Evolutionary conservation across 2,329 filamentous ascomycete species (phyloP).

Genomic region (Incumbomyces delicatus): DNA sequence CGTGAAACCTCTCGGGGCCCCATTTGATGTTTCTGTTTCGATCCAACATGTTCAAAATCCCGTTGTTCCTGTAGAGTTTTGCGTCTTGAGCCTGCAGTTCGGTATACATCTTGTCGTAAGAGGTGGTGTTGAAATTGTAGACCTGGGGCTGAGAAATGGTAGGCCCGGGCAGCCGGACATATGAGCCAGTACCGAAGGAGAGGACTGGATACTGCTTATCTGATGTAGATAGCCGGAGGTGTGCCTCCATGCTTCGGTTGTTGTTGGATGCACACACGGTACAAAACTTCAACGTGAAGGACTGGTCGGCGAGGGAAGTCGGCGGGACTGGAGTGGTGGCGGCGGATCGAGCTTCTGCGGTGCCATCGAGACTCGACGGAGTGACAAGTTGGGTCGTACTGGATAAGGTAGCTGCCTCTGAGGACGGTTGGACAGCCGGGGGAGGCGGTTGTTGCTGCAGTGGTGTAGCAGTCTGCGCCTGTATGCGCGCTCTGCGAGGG

Average conservation of each 20-base stretch:
- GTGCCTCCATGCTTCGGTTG: slow-evolving; percentile 99
- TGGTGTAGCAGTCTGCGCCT: slow-evolving; percentile 35
- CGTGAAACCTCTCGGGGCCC: slow-evolving; percentile 94
- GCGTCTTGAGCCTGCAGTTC: slow-evolving; percentile 80
- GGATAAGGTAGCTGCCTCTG: slow-evolving; percentile 2
- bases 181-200: slow-evolving; percentile 90
- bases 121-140: slow-evolving; percentile 95
- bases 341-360: slow-evolving; percentile 11
- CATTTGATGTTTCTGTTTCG: slow-evolving; percentile 87
- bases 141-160: slow-evolving; percentile 90
- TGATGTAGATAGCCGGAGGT: slow-evolving; percentile 77
- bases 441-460: slow-evolving; percentile 25
- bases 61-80: slow-evolving; percentile 80
- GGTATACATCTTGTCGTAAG: slow-evolving; percentile 88
- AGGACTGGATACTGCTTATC: slow-evolving; percentile 87
- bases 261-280: slow-evolving; percentile 99
- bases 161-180: slow-evolving; percentile 85
- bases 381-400: slow-evolving; percentile 11
- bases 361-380: slow-evolving; percentile 12
- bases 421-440: slow-evolving; percentile 5
- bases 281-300: slow-evolving; percentile 88
- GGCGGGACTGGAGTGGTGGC: slow-evolving; percentile 11
- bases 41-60: slow-evolving; percentile 89
- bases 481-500: slow-evolving; percentile 41
- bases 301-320: slow-evolving; percentile 33